A percentile compares a stretch with the other conserved stretches of the same genome.
Evolutionary conservation across 164 flowering plant genomes (phyloP).

Genomic region (Vitis amurensis): DNA sequence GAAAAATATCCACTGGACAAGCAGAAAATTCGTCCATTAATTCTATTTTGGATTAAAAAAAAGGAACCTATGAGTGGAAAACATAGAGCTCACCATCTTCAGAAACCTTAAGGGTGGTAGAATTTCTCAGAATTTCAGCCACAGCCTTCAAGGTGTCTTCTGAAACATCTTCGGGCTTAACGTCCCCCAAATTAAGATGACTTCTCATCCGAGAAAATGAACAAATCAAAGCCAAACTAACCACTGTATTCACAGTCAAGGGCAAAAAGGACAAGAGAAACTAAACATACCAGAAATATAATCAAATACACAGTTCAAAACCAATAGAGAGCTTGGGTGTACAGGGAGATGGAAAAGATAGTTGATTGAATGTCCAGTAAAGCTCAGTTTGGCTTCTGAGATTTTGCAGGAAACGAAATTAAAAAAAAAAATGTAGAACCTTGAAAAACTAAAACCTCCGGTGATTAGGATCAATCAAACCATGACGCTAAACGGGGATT

Average conservation of each 20-base stretch:
- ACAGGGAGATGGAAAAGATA: no score
- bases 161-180: slow-evolving; percentile 56
- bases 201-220: slow-evolving; percentile 82
- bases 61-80: background rate
- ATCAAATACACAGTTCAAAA: background rate
- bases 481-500: no score
- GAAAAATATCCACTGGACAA: no score
- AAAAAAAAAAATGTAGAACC: no score
- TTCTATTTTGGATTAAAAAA: no score
- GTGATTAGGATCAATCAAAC: no score
- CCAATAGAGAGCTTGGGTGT: background rate
- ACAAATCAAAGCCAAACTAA: slow-evolving; percentile 85
- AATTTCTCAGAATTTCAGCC: slow-evolving; percentile 64
- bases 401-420: no score
- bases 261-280: slow-evolving; percentile 7
- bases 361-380: no score
- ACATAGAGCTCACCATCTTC: slow-evolving; percentile 67
- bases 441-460: no score
- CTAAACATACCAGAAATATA: background rate
- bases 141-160: slow-evolving; percentile 71
- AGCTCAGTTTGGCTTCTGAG: no score
- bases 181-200: slow-evolving; percentile 64
- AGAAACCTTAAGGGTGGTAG: slow-evolving; percentile 66
- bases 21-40: no score
- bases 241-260: slow-evolving; percentile 64